Percentiles rank a stretch among this genome's conserved stretches.
Evolutionary conservation across 2,329 filamentous ascomycete species (phyloP).

Genomic region (Diaporthe citri): DNA sequence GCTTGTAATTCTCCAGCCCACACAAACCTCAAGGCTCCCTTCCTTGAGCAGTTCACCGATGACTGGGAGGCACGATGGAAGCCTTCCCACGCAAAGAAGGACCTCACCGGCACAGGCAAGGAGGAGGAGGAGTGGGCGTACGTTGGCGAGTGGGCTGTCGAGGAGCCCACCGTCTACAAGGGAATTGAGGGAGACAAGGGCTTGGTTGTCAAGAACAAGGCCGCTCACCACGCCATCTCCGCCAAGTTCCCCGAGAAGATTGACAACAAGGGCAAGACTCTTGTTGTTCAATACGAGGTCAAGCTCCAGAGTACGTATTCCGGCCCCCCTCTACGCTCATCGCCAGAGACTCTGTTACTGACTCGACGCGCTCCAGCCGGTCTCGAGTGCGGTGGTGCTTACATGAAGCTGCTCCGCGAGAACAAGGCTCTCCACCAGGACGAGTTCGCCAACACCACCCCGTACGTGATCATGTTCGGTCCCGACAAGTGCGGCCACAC

Average conservation of each 20-base stretch:
- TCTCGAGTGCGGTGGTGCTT: conserved; percentile 97
- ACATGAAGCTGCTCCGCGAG: conserved; percentile 98
- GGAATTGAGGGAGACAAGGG: conserved; percentile 96
- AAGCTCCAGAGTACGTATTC: conserved; percentile 90
- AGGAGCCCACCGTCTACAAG: conserved; percentile 91
- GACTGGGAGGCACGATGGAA: conserved; percentile 97
- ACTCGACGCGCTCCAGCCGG: conserved; percentile 71
- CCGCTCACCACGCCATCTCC: conserved; percentile 98
- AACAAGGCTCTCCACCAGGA: conserved; percentile 97
- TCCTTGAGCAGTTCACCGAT: conserved; percentile 98
- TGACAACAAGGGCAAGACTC: conserved; percentile 95
- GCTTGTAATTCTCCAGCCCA: conserved; percentile 72
- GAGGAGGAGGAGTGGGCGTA: conserved; percentile 97
- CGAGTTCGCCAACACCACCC: conserved; percentile 97
- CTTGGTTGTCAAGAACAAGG: conserved; percentile 97
- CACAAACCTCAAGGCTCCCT: conserved; percentile 88
- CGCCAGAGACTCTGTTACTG: neutral
- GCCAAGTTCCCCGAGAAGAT: conserved; percentile 98
- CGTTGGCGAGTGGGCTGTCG: conserved; percentile 95
- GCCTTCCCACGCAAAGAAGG: conserved; percentile 96
- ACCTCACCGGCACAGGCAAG: conserved; percentile 76
- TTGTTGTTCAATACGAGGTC: conserved; percentile 99
- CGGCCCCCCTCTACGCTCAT: neutral
- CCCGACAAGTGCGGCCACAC: conserved; percentile 99
- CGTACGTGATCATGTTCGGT: conserved; percentile 99